Base-by-base conservation (phyloP, 768 basidiomycete species). In the Pleurotus tuoliensis region DNA sequence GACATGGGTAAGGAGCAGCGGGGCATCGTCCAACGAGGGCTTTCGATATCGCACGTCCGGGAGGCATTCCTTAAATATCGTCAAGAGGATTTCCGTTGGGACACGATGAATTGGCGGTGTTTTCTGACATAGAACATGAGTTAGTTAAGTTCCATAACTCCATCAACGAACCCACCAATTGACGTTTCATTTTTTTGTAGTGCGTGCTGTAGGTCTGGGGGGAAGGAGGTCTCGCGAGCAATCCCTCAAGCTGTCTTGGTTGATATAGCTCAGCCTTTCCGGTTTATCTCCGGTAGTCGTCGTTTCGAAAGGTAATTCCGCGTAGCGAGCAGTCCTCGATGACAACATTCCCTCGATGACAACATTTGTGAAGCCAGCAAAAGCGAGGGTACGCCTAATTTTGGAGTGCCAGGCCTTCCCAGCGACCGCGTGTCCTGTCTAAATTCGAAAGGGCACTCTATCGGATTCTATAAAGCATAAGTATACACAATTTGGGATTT, bases 1-100 rank as follows among this genome's bases (percentile, higher is more conserved):
- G 11, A 53, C 51, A 41, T 53, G 51, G 25, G 51, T 18, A n/a
- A 53, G 51, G 15, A 53, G 51, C 51, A 53, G 39, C 11, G 51
- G 51, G 37, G 51, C 51, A 5, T 53, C 51, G 51, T 5, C 12
- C 16, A 53, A 22, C 5, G 51, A 53, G 18, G 51, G 51, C 51
- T 41, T 53, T 53, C 38, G 34, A 41, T 38, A 53, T 20, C 25
- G 39, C 37, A 11, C 15, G 18, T 41, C 39, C 20, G 51, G 51
- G n/a, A 53, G 39, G 18, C 51, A 53, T 53, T 16, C 51, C 41
- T 22, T 5, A 38, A 53, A 53, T 39, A 53, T 53, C 4, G 39
- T 22, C 13, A 53, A 39, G 37, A 53, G 39, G 18, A 53, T 39
- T 24, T 53, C 51, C 5, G 38, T 15, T 12, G 51, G 51, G 18